Percentiles rank a stretch among this genome's conserved stretches.
phyloP scores from a whole-genome alignment of 2,329 filamentous ascomycete species.

The Colletotrichum sp. region DNA sequence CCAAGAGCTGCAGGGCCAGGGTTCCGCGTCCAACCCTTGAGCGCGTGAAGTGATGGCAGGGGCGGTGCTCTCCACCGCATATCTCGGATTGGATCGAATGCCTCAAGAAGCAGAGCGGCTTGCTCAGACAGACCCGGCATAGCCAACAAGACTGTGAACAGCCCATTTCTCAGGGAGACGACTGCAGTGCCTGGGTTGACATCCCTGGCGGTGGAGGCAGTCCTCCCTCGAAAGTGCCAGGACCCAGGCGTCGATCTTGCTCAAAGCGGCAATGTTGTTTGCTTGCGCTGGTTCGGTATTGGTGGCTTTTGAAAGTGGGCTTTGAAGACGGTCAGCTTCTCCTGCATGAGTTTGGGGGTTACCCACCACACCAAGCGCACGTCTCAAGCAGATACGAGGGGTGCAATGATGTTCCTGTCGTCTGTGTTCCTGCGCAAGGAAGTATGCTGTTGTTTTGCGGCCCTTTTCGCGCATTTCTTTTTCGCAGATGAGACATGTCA shows the following conservation, averaged over 20 bases:
- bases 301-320: not conserved
- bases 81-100: not conserved
- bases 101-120: not conserved
- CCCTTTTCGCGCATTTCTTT: not conserved
- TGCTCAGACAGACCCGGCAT: not conserved
- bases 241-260: not conserved
- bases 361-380: not conserved
- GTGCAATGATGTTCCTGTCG: not conserved
- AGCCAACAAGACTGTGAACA: not conserved
- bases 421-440: not conserved
- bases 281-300: conserved; percentile 5
- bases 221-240: not conserved
- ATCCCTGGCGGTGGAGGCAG: not conserved
- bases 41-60: not conserved
- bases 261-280: not conserved
- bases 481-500: not conserved
- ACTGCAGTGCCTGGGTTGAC: not conserved
- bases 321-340: conserved; percentile 2
- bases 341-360: not conserved
- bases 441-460: not conserved
- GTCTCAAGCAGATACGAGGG: not conserved
- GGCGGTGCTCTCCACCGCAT: not conserved
- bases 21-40: not conserved
- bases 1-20: not conserved
- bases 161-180: not conserved